phyloP scores from a whole-genome alignment of 2,329 filamentous ascomycete species.

The Didymella glomerata region DNA sequence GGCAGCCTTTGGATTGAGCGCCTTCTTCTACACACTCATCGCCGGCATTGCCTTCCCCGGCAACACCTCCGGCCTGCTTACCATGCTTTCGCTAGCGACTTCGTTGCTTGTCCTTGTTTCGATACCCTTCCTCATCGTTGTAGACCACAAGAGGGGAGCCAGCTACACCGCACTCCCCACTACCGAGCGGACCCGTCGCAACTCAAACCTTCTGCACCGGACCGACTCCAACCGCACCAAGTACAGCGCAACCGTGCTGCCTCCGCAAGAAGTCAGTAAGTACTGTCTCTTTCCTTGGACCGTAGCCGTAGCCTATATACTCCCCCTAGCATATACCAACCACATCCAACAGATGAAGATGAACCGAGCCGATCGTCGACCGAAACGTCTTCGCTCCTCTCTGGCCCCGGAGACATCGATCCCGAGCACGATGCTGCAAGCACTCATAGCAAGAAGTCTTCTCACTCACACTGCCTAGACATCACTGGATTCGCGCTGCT shows the following conservation, averaged over 20 bases:
- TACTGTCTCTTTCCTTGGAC: constrained; percentile 22
- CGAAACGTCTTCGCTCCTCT: constrained; percentile 84
- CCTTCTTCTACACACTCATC: constrained; percentile 91
- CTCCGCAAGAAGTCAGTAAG: constrained; percentile 71
- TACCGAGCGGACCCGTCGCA: constrained; percentile 56
- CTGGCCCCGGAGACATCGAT: constrained; percentile 65
- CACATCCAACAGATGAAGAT: constrained; percentile 46
- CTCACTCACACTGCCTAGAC: constrained; percentile 84
- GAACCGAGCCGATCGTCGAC: constrained; percentile 60
- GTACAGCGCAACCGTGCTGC: constrained; percentile 48
- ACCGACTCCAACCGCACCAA: constrained; percentile 59
- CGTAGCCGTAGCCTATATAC: constrained; percentile 19
- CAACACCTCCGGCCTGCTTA: constrained; percentile 80
- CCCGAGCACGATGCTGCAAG: constrained; percentile 58
- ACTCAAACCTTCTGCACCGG: constrained; percentile 57
- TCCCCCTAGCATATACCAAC: constrained; percentile 46
- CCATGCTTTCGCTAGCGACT: constrained; percentile 82
- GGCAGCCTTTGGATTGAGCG: constrained; percentile 91
- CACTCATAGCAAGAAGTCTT: constrained; percentile 65
- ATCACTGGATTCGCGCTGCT: constrained; percentile 84
- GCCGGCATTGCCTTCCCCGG: constrained; percentile 82
- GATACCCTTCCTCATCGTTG: constrained; percentile 85
- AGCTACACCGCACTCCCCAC: constrained; percentile 66
- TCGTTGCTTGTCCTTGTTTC: constrained; percentile 76
- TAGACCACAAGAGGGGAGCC: constrained; percentile 66